Conservation (phyloP, 129 eudicot genomes). For the Heracleum sosnowskyi region DNA sequence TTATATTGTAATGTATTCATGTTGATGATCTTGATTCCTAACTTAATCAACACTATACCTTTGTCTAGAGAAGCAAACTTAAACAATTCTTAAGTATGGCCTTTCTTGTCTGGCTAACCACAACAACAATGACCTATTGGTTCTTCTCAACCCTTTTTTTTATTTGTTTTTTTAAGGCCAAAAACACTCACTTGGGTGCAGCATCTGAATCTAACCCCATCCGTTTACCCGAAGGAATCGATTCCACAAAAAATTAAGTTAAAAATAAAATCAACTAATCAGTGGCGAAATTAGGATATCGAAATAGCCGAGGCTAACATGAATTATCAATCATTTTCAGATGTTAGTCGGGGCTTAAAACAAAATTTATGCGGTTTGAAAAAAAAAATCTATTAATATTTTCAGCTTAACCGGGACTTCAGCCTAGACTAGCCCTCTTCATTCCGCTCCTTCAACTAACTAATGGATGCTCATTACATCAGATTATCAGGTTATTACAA, state of each 20-base stretch:
- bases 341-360: no score
- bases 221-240: constrained; percentile 4
- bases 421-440: no score
- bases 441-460: no score
- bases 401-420: no score
- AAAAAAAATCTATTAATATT: no score
- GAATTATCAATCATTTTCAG: no score
- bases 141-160: constrained; percentile 18
- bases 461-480: not conserved
- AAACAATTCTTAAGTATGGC: constrained; percentile 59
- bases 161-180: constrained; percentile 15
- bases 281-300: no score
- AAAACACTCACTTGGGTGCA: constrained; percentile 6
- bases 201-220: constrained; percentile 7
- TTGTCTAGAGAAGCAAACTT: constrained; percentile 52
- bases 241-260: not conserved
- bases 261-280: not conserved
- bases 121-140: constrained; percentile 27
- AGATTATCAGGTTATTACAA: not conserved
- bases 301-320: no score
- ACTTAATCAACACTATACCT: constrained; percentile 66
- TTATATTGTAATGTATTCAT: constrained; percentile 2
- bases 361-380: no score
- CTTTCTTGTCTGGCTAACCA: constrained; percentile 52
- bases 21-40: constrained; percentile 44